Evolutionary conservation across 495 filamentous ascomycete species (phyloP).

Genomic region (Mycothermus thermophilus): DNA sequence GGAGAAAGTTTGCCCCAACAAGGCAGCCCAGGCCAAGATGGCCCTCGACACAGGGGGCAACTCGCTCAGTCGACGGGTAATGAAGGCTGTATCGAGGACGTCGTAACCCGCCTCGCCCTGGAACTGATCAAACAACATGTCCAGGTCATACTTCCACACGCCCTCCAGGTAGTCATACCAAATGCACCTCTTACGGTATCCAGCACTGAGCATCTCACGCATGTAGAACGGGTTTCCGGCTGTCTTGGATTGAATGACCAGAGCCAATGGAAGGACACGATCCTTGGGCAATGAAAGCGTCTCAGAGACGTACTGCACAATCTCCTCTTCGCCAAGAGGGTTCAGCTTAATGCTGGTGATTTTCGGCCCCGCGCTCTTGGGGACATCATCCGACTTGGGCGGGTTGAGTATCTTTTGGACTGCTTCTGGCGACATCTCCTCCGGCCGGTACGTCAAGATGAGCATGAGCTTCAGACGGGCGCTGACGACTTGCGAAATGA

Average conservation of each 20-base stretch:
- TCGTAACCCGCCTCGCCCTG: constrained; percentile 60
- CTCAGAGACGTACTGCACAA: constrained; percentile 59
- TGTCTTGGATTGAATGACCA: constrained; percentile 70
- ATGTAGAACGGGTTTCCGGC: constrained; percentile 79
- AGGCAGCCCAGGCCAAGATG: constrained; percentile 76
- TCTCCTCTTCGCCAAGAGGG: constrained; percentile 59
- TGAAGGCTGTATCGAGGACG: constrained; percentile 66
- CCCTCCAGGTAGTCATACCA: constrained; percentile 76
- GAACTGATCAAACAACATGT: constrained; percentile 70
- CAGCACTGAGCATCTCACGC: constrained; percentile 77
- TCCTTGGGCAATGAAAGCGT: constrained; percentile 51
- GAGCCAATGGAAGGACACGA: constrained; percentile 47
- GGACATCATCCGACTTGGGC: constrained; percentile 32
- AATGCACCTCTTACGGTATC: constrained; percentile 70
- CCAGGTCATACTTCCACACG: constrained; percentile 71
- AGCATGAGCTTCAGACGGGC: constrained; percentile 65
- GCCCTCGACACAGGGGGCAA: constrained; percentile 53
- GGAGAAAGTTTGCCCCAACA: constrained; percentile 66
- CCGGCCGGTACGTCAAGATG: constrained; percentile 50
- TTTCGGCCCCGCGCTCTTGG: constrained; percentile 28
- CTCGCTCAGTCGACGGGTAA: constrained; percentile 61
- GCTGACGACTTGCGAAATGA: constrained; percentile 59
- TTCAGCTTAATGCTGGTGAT: constrained; percentile 51
- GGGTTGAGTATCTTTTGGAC: constrained; percentile 35
- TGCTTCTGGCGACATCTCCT: constrained; percentile 34